Percentiles rank a stretch among this genome's conserved stretches.
Conservation (phyloP, 2,329 filamentous ascomycete genomes). For the Paraphaeosphaeria minitans region DNA sequence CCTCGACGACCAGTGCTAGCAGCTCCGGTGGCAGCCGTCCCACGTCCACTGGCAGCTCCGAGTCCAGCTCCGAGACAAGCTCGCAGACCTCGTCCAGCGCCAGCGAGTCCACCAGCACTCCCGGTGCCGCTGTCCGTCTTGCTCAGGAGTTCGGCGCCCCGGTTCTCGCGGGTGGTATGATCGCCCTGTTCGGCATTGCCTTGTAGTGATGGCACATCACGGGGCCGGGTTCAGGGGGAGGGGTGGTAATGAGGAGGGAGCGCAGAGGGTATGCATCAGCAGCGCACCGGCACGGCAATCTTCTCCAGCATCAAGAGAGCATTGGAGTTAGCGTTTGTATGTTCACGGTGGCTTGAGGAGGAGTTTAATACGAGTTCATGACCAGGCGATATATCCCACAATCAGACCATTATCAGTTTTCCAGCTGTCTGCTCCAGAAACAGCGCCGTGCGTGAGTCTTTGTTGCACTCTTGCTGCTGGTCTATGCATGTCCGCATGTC, state of each 20-base stretch:
- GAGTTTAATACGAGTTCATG: slow-evolving; percentile 43
- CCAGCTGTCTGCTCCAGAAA: slow-evolving; percentile 11
- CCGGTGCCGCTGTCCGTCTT: slow-evolving; percentile 53
- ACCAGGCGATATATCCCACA: slow-evolving; percentile 43
- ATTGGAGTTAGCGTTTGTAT: slow-evolving; percentile 33
- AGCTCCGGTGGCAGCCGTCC: slow-evolving; percentile 33
- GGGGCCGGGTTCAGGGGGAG: slow-evolving; percentile 34
- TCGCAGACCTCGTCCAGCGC: slow-evolving; percentile 31
- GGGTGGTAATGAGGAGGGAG: slow-evolving; percentile 31
- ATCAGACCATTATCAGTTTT: slow-evolving; percentile 32
- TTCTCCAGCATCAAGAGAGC: slow-evolving; percentile 32
- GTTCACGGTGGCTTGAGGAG: slow-evolving; percentile 24
- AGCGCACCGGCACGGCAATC: slow-evolving; percentile 20
- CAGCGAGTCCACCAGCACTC: slow-evolving; percentile 25
- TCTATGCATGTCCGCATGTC: neutral
- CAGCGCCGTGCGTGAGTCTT: neutral
- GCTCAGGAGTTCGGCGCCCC: slow-evolving; percentile 59
- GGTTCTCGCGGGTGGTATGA: slow-evolving; percentile 58
- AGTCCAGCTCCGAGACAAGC: slow-evolving; percentile 25
- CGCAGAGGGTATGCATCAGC: slow-evolving; percentile 23
- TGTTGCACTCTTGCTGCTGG: neutral
- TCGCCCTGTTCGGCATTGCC: slow-evolving; percentile 62
- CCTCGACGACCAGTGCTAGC: slow-evolving; percentile 25
- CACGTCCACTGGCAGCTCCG: slow-evolving; percentile 9
- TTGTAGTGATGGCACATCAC: slow-evolving; percentile 50